Base-by-base conservation (phyloP, 1,284 basidiomycete genomes). In the Cryptococcus jaspeensis region DNA sequence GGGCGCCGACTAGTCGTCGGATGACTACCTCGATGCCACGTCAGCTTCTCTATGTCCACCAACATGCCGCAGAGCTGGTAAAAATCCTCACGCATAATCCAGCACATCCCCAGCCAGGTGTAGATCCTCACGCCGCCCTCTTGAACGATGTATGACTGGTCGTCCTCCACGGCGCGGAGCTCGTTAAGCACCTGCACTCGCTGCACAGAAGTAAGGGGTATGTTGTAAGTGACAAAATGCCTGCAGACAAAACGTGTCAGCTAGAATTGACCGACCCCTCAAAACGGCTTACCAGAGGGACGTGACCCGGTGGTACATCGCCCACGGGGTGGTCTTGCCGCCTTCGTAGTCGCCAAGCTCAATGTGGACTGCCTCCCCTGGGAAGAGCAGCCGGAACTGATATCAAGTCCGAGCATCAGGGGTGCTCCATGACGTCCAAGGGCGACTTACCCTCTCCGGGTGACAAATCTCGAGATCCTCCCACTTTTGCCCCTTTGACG, bases 261-360 rank as follows among this genome's bases (percentile, higher is more conserved):
- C 28, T 5, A 5, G n/a, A 25, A 46, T 46, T 4, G 44, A n/a
- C n/a, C n/a, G n/a, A n/a, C n/a, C n/a, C n/a, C n/a, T n/a, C n/a
- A n/a, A n/a, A n/a, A n/a, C n/a, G n/a, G 16, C 56, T 62, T 22
- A 69, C 69, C 65, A 70, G 0, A 72, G 50, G 6, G 59, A 53
- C 16, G 65, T 53, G 5, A 61, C 44, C 1, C 59, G 58, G 40
- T 67, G 60, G 56, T 65, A 69, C 16, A 71, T 59, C 0, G 58
- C 50, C 67, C 70, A 68, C 12, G 60, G 59, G 11, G 59, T 66
- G 15, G 48, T 35, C 39, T 62, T 55, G 13, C 59, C 58, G 7
- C 20, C 12, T 16, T 18, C 8, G 6, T 6, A 2, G n/a, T 53
- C 37, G 16, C 48, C 52, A 25, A n/a, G 35, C 11, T 35, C 41